These are phyloP conservation scores for Aspergillus conjunctus DNA, from an alignment of 495 filamentous ascomycete species.

Conservation along the genomic window DNA sequence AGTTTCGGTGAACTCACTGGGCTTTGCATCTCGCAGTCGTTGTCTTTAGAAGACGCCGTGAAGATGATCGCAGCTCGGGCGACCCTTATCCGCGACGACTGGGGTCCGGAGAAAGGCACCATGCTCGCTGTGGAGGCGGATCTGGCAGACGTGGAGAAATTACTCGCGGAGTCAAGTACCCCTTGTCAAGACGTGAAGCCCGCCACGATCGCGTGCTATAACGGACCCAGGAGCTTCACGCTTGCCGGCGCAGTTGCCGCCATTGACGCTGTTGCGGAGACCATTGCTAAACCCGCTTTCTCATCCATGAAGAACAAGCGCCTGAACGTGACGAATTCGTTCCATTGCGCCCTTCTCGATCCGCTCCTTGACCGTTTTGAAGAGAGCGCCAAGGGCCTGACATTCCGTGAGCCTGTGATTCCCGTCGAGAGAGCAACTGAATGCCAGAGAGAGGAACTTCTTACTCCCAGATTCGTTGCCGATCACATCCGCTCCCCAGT, in stretches of 20 bases:
- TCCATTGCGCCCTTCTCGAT: constrained; percentile 50
- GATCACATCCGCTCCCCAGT: constrained; percentile 52
- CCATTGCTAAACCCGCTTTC: neutral
- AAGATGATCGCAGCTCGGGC: constrained; percentile 46
- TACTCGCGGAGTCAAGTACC: constrained; percentile 1
- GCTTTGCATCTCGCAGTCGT: constrained; percentile 33
- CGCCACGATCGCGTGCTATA: constrained; percentile 9
- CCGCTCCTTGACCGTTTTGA: constrained; percentile 33
- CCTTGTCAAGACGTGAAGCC: neutral
- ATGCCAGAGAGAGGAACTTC: constrained; percentile 29
- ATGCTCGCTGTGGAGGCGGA: constrained; percentile 52
- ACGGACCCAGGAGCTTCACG: constrained; percentile 41
- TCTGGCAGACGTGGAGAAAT: constrained; percentile 18
- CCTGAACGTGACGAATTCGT: constrained; percentile 52
- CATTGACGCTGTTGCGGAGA: constrained; percentile 28
- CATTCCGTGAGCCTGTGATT: constrained; percentile 36
- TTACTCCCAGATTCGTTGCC: constrained; percentile 42
- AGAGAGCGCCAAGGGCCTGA: constrained; percentile 24
- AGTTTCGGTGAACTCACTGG: constrained; percentile 49
- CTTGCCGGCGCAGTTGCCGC: constrained; percentile 41
- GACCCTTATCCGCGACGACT: constrained; percentile 38
- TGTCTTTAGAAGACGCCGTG: constrained; percentile 39
- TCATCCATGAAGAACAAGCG: constrained; percentile 34
- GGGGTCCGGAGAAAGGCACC: constrained; percentile 47
- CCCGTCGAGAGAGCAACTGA: constrained; percentile 34